Conservation (phyloP, 2,329 filamentous ascomycete species). For the Penicillium sp. region DNA sequence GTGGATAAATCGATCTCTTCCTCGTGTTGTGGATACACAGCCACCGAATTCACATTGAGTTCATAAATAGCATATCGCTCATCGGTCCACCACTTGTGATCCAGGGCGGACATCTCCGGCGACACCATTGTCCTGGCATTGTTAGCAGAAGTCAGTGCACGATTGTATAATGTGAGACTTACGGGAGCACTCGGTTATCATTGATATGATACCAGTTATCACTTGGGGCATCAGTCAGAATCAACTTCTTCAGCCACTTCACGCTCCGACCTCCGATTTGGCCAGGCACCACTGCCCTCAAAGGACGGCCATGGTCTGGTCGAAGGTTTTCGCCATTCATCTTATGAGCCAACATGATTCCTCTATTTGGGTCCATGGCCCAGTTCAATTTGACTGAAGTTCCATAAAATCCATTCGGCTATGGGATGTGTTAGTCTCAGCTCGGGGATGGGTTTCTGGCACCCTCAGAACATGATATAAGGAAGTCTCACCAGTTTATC, state of each 20-base stretch:
- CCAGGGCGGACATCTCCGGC: slow-evolving; percentile 72
- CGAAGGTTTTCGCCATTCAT: slow-evolving; percentile 83
- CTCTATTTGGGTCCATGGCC: slow-evolving; percentile 77
- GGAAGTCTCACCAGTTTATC: slow-evolving; percentile 63
- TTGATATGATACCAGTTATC: slow-evolving; percentile 96
- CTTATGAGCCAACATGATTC: slow-evolving; percentile 81
- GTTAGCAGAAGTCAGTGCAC: background rate
- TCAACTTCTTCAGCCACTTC: slow-evolving; percentile 84
- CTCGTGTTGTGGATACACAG: slow-evolving; percentile 74
- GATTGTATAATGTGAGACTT: slow-evolving; percentile 21
- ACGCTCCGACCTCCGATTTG: slow-evolving; percentile 91
- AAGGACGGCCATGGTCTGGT: slow-evolving; percentile 81
- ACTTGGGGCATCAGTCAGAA: slow-evolving; percentile 73
- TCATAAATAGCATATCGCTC: slow-evolving; percentile 93
- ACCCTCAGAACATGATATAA: background rate
- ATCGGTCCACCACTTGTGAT: slow-evolving; percentile 78
- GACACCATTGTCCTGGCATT: slow-evolving; percentile 67
- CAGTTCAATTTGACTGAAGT: slow-evolving; percentile 86
- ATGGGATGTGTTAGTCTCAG: slow-evolving; percentile 9
- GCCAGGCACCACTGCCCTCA: slow-evolving; percentile 80
- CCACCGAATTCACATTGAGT: slow-evolving; percentile 80
- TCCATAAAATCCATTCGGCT: slow-evolving; percentile 84
- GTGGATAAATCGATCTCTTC: slow-evolving; percentile 59
- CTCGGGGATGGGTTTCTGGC: background rate
- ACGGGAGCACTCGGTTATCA: slow-evolving; percentile 83